Evolutionary conservation across 1,284 basidiomycete species (phyloP).

Genomic region (Gymnopus androsaceus): DNA sequence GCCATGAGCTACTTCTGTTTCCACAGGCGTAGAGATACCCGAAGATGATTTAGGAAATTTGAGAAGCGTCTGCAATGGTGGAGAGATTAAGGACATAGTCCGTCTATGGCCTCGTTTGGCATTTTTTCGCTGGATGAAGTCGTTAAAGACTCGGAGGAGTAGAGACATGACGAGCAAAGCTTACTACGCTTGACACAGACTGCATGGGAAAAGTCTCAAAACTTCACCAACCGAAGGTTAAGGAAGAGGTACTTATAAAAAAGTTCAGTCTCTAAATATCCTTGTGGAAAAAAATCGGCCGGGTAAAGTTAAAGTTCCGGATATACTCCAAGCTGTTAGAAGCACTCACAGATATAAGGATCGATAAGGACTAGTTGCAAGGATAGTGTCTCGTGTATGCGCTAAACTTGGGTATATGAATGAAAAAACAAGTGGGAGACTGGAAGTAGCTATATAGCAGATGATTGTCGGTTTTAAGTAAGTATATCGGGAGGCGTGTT

Average conservation of each 20-base stretch:
- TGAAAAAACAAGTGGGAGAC: too few relatives aligned
- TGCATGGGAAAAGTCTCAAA: not conserved
- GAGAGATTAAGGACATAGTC: constrained; percentile 16
- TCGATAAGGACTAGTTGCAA: too few relatives aligned
- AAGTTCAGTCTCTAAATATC: too few relatives aligned
- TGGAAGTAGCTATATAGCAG: too few relatives aligned
- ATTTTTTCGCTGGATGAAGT: not conserved
- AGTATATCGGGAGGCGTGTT: too few relatives aligned
- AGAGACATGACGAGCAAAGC: not conserved
- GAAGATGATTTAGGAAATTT: constrained; percentile 32
- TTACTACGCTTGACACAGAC: not conserved
- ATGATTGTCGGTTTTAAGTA: too few relatives aligned
- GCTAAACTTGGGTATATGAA: too few relatives aligned
- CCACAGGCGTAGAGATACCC: constrained; percentile 28
- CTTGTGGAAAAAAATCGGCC: not conserved
- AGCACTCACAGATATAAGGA: too few relatives aligned
- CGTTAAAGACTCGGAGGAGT: not conserved
- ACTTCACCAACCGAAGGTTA: not conserved
- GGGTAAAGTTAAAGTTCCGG: too few relatives aligned
- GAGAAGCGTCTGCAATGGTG: constrained; percentile 30
- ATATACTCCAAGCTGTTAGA: too few relatives aligned
- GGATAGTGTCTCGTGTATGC: too few relatives aligned
- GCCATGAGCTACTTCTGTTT: constrained; percentile 42
- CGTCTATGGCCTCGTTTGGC: not conserved
- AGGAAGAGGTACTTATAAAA: not conserved